phyloP scores from a whole-genome alignment of 1,139 yeast genomes.

The Suhomyces anneliseae region DNA sequence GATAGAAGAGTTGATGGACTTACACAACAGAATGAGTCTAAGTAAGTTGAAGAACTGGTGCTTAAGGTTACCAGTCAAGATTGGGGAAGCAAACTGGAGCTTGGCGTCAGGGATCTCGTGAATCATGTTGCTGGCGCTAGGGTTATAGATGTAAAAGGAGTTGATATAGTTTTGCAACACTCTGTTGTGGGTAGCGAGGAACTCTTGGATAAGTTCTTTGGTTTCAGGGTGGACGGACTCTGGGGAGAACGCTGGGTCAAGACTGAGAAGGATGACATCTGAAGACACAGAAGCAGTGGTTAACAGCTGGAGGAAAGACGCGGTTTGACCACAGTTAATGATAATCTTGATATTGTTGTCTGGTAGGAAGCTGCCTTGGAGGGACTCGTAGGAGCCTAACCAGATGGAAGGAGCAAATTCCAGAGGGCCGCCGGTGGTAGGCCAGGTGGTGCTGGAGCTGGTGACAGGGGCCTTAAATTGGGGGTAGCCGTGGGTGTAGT shows the following conservation, averaged over 20 bases:
- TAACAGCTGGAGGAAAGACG: slow-evolving; percentile 28
- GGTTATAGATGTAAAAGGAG: slow-evolving; percentile 39
- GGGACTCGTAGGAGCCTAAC: slow-evolving; percentile 27
- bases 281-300: slow-evolving; percentile 30
- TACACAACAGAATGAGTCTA: slow-evolving; percentile 39
- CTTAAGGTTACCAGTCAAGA: slow-evolving; percentile 41
- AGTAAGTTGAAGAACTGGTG: slow-evolving; percentile 40
- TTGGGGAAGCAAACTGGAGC: slow-evolving; percentile 35
- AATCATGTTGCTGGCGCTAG: slow-evolving; percentile 26
- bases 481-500: slow-evolving; percentile 3
- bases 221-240: neutral
- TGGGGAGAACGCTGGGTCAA: slow-evolving; percentile 36
- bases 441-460: slow-evolving; percentile 8
- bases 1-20: slow-evolving; percentile 32
- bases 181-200: slow-evolving; percentile 31
- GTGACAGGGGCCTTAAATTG: slow-evolving; percentile 10
- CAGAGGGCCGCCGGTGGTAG: slow-evolving; percentile 20
- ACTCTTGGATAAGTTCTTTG: slow-evolving; percentile 18
- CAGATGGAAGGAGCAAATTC: slow-evolving; percentile 35
- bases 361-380: slow-evolving; percentile 20
- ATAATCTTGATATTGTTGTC: slow-evolving; percentile 37
- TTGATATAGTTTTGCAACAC: slow-evolving; percentile 42
- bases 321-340: slow-evolving; percentile 42
- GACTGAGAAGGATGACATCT: slow-evolving; percentile 39
- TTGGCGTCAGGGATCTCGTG: slow-evolving; percentile 33